Base-by-base conservation (phyloP, 2,329 filamentous ascomycete species). In the Stagonosporopsis chrysanthemi region DNA sequence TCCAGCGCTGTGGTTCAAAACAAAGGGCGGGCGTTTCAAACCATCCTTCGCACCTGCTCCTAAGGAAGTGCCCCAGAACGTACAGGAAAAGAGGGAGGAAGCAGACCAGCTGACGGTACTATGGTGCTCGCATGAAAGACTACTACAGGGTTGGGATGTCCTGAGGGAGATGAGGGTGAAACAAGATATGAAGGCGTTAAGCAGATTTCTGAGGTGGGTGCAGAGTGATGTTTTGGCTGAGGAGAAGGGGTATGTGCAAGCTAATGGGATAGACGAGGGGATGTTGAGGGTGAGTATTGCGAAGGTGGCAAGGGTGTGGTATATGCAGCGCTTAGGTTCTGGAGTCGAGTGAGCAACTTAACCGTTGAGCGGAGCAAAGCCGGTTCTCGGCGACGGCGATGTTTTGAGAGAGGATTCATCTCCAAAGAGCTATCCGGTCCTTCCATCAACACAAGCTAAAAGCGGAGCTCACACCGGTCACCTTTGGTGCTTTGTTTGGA, bases 141-240 rank as follows among this genome's bases (percentile, higher is more conserved):
- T 72, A 29, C 64, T 70, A 42, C 68, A 71, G 43, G 69, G 66
- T 1, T 67, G 68, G 65, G 67, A 71, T 38, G 65, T 63, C 39
- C 12, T 73, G 35, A 48, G 52, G 12, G 69, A 72, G 35, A 61
- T 52, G 6, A 52, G 56, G 9, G 35, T 66, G 7, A 14, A 38
- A 48, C 22, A 39, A 17, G 48, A 60, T 54, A 62, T 65, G 47
- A 63, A 60, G 22, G 63, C 56, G 1, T 31, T 72, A 3, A 58
- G 60, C 0, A 35, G 22, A 9, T 73, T 63, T 51, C 45, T 71
- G 52, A 70, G 66, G 47, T 71, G 68, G 68, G 52, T 72, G 11
- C 65, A 67, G 52, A 12, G 38, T 23, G 69, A 72, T 56, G 45
- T 71, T 1, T 31, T 68, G 35, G 46, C 48, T 1, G 69, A 74